Evolutionary conservation across 2,329 filamentous ascomycete species (phyloP).

Genomic region (Dothidotthia symphoricarpi): DNA sequence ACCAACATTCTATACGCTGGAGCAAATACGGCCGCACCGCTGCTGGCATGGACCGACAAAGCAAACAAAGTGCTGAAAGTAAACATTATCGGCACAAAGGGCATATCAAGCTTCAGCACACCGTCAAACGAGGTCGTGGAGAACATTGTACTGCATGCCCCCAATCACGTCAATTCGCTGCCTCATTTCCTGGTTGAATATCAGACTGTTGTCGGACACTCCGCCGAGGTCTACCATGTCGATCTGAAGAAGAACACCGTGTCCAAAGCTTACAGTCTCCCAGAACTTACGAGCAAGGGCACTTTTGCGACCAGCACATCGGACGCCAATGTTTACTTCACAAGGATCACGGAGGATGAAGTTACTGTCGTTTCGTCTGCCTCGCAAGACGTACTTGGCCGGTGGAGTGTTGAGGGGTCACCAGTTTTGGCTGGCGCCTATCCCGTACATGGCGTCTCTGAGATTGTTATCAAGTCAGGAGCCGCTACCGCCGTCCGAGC

Average conservation of each 20-base stretch:
- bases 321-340: constrained; percentile 85
- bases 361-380: constrained; percentile 71
- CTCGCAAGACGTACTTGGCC: constrained; percentile 72
- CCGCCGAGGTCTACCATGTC: constrained; percentile 83
- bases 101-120: constrained; percentile 45
- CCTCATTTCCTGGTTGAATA: constrained; percentile 86
- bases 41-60: constrained; percentile 73
- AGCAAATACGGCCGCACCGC: constrained; percentile 70
- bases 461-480: constrained; percentile 71
- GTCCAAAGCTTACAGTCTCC: constrained; percentile 76
- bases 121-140: constrained; percentile 46
- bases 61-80: constrained; percentile 63
- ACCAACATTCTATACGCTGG: constrained; percentile 72
- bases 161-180: constrained; percentile 67
- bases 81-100: constrained; percentile 62
- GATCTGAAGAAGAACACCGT: constrained; percentile 68
- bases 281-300: constrained; percentile 66
- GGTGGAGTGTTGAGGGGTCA: constrained; percentile 63
- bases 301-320: constrained; percentile 76
- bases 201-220: constrained; percentile 66
- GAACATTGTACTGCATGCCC: constrained; percentile 66
- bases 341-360: constrained; percentile 73
- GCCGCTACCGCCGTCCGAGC: constrained; percentile 74
- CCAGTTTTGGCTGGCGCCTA: constrained; percentile 26
- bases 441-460: constrained; percentile 70